Evolutionary conservation across 495 filamentous ascomycete genomes (phyloP).

Genomic region (Tuber aestivum): DNA sequence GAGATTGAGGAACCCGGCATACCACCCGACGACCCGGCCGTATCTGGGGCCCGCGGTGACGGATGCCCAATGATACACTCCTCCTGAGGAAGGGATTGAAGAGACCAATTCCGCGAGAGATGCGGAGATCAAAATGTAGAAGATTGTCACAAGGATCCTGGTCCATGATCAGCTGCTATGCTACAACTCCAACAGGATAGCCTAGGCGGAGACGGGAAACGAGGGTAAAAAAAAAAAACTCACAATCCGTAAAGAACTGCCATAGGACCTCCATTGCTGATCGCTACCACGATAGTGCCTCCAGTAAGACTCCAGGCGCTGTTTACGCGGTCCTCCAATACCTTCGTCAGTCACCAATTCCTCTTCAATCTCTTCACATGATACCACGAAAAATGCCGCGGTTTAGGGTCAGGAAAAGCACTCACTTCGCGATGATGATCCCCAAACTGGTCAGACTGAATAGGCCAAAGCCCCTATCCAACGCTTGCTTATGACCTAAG

Average conservation of each 20-base stretch:
- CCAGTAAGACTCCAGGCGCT: slow-evolving; percentile 49
- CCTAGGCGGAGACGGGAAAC: not conserved
- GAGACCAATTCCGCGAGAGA: slow-evolving; percentile 69
- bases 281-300: slow-evolving; percentile 47
- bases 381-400: not conserved
- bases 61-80: slow-evolving; percentile 82
- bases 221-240: not conserved
- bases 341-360: slow-evolving; percentile 5
- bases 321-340: not conserved
- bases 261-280: slow-evolving; percentile 51
- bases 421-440: slow-evolving; percentile 50
- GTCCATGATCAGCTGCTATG: not conserved
- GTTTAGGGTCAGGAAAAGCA: not conserved
- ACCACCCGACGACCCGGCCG: slow-evolving; percentile 66
- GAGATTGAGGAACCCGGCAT: slow-evolving; percentile 74
- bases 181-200: not conserved
- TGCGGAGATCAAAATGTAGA: slow-evolving; percentile 52
- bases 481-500: slow-evolving; percentile 50
- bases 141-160: slow-evolving; percentile 48
- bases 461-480: slow-evolving; percentile 50
- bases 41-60: slow-evolving; percentile 64
- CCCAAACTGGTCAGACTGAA: slow-evolving; percentile 49
- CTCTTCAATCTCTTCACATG: not conserved
- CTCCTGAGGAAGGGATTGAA: slow-evolving; percentile 70
- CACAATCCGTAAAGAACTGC: slow-evolving; percentile 53